A percentile compares a stretch with the other conserved stretches of the same genome.
Conservation (phyloP, 495 filamentous ascomycete genomes). For the Acidomyces sp. region DNA sequence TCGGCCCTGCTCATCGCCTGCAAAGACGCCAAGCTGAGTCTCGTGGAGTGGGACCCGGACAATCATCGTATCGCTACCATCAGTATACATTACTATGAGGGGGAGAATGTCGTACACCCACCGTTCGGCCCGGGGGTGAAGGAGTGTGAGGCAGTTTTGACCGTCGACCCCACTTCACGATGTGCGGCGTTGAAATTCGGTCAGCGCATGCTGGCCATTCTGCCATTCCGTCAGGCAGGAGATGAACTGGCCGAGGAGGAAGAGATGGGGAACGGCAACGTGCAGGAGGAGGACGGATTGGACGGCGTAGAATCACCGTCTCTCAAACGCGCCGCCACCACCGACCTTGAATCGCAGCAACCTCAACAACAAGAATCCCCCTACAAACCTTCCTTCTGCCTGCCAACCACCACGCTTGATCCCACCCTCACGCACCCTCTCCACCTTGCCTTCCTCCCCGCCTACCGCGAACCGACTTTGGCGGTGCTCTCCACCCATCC, state of each 20-base stretch:
- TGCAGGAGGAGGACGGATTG: slow-evolving; percentile 67
- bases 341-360: slow-evolving; percentile 27
- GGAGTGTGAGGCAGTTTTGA: slow-evolving; percentile 61
- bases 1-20: slow-evolving; percentile 74
- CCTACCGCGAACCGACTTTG: slow-evolving; percentile 95
- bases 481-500: slow-evolving; percentile 49
- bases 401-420: slow-evolving; percentile 75
- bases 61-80: slow-evolving; percentile 64
- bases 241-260: slow-evolving; percentile 57
- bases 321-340: slow-evolving; percentile 7
- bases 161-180: slow-evolving; percentile 78
- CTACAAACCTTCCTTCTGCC: slow-evolving; percentile 80
- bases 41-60: slow-evolving; percentile 89
- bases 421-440: slow-evolving; percentile 74
- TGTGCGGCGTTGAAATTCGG: slow-evolving; percentile 93
- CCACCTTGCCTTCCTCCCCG: slow-evolving; percentile 84
- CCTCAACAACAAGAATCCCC: slow-evolving; percentile 52
- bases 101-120: slow-evolving; percentile 65
- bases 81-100: slow-evolving; percentile 95
- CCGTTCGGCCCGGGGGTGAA: slow-evolving; percentile 62
- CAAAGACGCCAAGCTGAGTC: slow-evolving; percentile 78
- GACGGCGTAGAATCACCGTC: slow-evolving; percentile 26
- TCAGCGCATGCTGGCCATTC: slow-evolving; percentile 70
- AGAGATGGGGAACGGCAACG: slow-evolving; percentile 49
- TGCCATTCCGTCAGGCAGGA: slow-evolving; percentile 73